Evolutionary conservation across 768 basidiomycete species (phyloP).

Genomic region (Boletus sp.): DNA sequence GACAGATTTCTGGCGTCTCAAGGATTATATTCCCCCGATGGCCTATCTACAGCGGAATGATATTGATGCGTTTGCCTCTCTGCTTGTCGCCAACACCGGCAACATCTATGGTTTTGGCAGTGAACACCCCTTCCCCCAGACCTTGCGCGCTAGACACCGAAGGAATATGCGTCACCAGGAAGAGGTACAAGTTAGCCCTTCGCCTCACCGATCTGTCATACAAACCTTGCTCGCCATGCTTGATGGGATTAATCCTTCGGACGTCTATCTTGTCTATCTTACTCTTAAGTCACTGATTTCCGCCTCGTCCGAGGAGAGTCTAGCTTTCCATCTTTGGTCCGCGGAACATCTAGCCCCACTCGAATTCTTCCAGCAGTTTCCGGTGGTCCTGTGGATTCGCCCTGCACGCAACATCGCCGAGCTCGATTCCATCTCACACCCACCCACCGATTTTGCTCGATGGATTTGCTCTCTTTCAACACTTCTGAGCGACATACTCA

Average conservation of each 20-base stretch:
- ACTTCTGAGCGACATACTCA: conserved; percentile 58
- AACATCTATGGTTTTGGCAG: conserved; percentile 58
- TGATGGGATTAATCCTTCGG: conserved; percentile 44
- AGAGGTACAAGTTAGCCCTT: conserved; percentile 18
- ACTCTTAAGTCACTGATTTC: conserved; percentile 61
- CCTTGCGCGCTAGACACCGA: conserved; percentile 39
- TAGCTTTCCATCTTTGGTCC: conserved; percentile 32
- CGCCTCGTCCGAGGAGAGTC: conserved; percentile 30
- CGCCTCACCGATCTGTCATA: conserved; percentile 50
- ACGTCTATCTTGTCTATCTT: conserved; percentile 56
- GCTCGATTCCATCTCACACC: conserved; percentile 31
- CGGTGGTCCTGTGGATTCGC: conserved; percentile 32
- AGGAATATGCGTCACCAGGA: conserved; percentile 13
- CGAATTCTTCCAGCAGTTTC: conserved; percentile 47
- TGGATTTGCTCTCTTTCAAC: conserved; percentile 65
- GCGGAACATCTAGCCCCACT: conserved; percentile 44
- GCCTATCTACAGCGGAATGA: conserved; percentile 61
- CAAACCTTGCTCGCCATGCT: conserved; percentile 56
- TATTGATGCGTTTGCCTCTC: conserved; percentile 64
- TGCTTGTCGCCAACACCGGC: conserved; percentile 59
- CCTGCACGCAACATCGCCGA: conserved; percentile 37
- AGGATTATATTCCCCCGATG: conserved; percentile 63
- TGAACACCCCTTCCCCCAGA: conserved; percentile 43
- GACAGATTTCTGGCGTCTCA: conserved; percentile 80
- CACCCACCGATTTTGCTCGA: conserved; percentile 46